Evolutionary conservation across 139 green algal species (phyloP), one percentile per base, ranked within the genome.

Genomic region (Microglena sp.): DNA sequence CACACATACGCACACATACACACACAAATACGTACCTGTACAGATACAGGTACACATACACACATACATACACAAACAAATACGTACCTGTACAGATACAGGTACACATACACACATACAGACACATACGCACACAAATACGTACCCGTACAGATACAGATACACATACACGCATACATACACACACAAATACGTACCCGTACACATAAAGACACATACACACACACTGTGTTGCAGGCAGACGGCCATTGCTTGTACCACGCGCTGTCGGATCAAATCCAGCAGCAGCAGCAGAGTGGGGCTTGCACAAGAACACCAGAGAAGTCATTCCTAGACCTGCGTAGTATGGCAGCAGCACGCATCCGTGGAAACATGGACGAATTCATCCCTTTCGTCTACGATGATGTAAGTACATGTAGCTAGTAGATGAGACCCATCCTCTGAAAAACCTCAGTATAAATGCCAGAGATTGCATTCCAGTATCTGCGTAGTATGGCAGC

Each of bases 181-280:
- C 40, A 50, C 40, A 50, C 40, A 24, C 40, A 50, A 11, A 24
- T 18, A 50, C 40, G 18, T 18, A 50, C 40, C 11, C 40, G 18
- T 18, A 50, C 40, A 50, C 40, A 50, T 50, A 50, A 11, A 50
- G 15, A 50, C 18, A 50, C 40, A 11, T 18, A n/a, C 40, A 11
- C 40, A 50, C 40, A 50, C 40, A 50, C 40, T 24, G 15, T 24
- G 15, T 50, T 54, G 35, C 77, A 89, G 68, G 77, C 92, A 6
- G 92, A 98, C 62, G 92, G 92, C 0, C 87, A 98, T 84, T 98
- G 92, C 76, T 60, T 98, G 69, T 98, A 94, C 77, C 82, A 87
- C 26, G 80, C 90, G 0, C 22, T 96, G 33, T 87, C 94, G 63
- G 80, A 97, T 59, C 92, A 97, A 77, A 75, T 97, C 34, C 29